phyloP scores from a whole-genome alignment of 768 basidiomycete genomes.

The Leccinum aurantiacum region DNA sequence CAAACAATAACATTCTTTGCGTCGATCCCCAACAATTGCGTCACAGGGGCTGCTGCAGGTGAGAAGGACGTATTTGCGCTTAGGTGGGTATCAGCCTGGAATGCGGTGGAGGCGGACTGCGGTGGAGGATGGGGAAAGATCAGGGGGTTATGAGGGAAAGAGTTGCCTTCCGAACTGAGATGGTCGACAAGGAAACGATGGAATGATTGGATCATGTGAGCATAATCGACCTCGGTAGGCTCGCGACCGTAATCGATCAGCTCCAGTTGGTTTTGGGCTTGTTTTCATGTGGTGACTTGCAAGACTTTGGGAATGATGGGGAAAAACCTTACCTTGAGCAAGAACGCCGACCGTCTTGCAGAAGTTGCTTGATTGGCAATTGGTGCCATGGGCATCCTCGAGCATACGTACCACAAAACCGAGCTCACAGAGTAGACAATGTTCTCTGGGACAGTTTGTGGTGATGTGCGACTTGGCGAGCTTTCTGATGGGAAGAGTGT shows the following conservation, averaged over 20 bases:
- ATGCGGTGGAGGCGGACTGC: constrained; percentile 4
- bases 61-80: constrained; percentile 16
- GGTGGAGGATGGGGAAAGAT: constrained; percentile 35
- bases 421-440: constrained; percentile 92
- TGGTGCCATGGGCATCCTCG: constrained; percentile 89
- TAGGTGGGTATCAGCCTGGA: constrained; percentile 22
- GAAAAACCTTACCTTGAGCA: constrained; percentile 65
- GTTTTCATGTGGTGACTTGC: neutral
- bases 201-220: constrained; percentile 90
- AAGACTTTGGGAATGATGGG: neutral
- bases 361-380: constrained; percentile 97
- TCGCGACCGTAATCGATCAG: constrained; percentile 88
- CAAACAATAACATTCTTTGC: constrained; percentile 77
- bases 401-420: constrained; percentile 96
- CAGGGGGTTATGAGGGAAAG: constrained; percentile 60
- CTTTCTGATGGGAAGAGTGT: constrained; percentile 69
- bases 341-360: constrained; percentile 90
- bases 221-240: constrained; percentile 70
- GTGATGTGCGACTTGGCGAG: constrained; percentile 92
- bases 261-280: constrained; percentile 77
- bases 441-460: constrained; percentile 82
- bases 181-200: constrained; percentile 92
- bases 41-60: constrained; percentile 68
- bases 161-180: constrained; percentile 71
- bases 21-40: constrained; percentile 82